Conservation (phyloP, 2,329 filamentous ascomycete species). For the Penicillium brasilianum region DNA sequence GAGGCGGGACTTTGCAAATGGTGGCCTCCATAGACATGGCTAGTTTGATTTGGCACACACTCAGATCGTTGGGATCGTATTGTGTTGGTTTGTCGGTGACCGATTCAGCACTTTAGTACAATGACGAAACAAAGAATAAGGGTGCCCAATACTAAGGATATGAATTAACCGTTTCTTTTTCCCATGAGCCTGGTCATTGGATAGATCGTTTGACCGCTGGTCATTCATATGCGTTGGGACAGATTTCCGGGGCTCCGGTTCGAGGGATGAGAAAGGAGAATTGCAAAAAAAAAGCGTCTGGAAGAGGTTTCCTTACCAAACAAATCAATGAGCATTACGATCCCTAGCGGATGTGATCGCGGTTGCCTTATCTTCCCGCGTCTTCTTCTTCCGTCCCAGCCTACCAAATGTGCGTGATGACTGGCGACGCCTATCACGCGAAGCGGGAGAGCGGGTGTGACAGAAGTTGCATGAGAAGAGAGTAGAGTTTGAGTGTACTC, state of each 20-base stretch:
- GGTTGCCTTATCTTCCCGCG: not conserved
- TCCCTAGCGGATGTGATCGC: not conserved
- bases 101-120: not conserved
- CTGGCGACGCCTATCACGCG: slow-evolving; percentile 8
- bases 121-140: not conserved
- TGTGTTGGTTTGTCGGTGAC: not conserved
- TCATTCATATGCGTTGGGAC: slow-evolving; percentile 4
- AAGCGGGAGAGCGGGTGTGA: slow-evolving; percentile 14
- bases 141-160: not conserved
- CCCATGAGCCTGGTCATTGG: slow-evolving; percentile 21
- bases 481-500: not conserved
- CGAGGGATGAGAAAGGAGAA: not conserved
- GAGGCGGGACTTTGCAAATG: not conserved
- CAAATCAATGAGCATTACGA: not conserved
- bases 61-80: not conserved
- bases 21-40: not conserved
- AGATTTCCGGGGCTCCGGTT: not conserved
- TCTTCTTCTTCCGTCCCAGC: not conserved
- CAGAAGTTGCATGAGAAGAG: slow-evolving; percentile 16
- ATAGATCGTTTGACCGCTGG: not conserved
- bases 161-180: not conserved
- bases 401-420: not conserved
- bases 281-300: not conserved
- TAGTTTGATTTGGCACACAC: not conserved
- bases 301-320: not conserved